These are phyloP conservation scores for Sporothrix euskadiensis DNA, from an alignment of 2,329 filamentous ascomycete genomes.

Conservation along the genomic window DNA sequence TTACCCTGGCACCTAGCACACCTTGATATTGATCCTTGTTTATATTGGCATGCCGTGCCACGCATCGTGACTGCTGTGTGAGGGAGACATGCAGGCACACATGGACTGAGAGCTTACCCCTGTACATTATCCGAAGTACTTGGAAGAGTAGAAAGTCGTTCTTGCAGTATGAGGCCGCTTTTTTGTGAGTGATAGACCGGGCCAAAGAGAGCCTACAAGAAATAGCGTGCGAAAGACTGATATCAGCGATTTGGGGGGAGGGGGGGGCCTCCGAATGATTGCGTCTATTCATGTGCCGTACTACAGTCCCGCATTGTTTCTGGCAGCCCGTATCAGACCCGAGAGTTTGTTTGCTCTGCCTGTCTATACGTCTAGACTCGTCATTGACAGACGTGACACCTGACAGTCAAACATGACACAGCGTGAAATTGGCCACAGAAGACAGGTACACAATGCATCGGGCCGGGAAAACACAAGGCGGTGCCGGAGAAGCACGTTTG, in stretches of 20 bases:
- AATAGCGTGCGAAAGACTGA: not conserved
- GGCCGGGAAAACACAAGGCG: not conserved
- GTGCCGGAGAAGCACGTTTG: not conserved
- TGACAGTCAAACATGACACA: constrained; percentile 19
- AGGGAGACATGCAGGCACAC: not conserved
- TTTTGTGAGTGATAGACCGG: not conserved
- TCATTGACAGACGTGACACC: not conserved
- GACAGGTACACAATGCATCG: not conserved
- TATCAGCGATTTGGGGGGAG: not conserved
- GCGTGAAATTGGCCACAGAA: not conserved
- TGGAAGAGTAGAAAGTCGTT: not conserved
- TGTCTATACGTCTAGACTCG: not conserved
- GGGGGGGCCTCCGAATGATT: not conserved
- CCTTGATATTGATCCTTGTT: not conserved
- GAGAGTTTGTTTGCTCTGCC: not conserved
- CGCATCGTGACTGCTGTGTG: constrained; percentile 2
- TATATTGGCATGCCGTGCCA: constrained; percentile 5
- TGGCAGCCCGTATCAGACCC: not conserved
- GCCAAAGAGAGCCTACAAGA: not conserved
- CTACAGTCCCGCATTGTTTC: not conserved
- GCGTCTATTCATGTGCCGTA: not conserved
- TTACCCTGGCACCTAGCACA: not conserved
- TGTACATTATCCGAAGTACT: not conserved
- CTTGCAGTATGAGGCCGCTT: not conserved
- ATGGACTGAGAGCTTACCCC: not conserved